A percentile compares a stretch with the other conserved stretches of the same genome.
phyloP scores from a whole-genome alignment of 2,329 filamentous ascomycete species.

The Dothistroma septosporum region DNA sequence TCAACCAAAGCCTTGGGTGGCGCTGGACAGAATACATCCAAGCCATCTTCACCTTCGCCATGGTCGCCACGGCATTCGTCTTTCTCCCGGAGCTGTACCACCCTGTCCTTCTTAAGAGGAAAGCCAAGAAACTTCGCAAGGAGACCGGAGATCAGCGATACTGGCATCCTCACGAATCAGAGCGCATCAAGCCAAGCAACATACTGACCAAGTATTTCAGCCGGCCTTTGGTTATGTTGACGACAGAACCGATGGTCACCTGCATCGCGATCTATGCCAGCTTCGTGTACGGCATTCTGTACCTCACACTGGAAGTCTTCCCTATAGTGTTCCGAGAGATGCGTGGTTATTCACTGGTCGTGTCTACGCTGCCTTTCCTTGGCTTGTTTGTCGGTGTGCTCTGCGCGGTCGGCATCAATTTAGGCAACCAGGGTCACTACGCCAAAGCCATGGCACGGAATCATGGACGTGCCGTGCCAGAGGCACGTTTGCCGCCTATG shows the following conservation, averaged over 20 bases:
- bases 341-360: slow-evolving; percentile 42
- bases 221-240: slow-evolving; percentile 44
- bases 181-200: slow-evolving; percentile 40
- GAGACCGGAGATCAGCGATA: slow-evolving; percentile 38
- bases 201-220: slow-evolving; percentile 43
- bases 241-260: slow-evolving; percentile 47
- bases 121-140: slow-evolving; percentile 38
- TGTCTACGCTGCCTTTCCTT: slow-evolving; percentile 41
- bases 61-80: slow-evolving; percentile 28
- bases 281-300: slow-evolving; percentile 44
- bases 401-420: slow-evolving; percentile 39
- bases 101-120: slow-evolving; percentile 39
- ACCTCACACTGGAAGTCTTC: slow-evolving; percentile 46
- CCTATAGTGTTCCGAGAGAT: slow-evolving; percentile 45
- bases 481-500: slow-evolving; percentile 44
- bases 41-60: slow-evolving; percentile 39
- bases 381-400: slow-evolving; percentile 41
- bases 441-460: slow-evolving; percentile 36
- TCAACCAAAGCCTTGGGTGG: slow-evolving; percentile 37
- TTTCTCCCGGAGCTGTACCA: slow-evolving; percentile 41
- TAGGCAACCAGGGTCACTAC: slow-evolving; percentile 48
- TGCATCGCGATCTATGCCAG: slow-evolving; percentile 27
- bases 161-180: slow-evolving; percentile 45
- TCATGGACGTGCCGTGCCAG: slow-evolving; percentile 34
- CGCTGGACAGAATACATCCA: slow-evolving; percentile 37